Evolutionary conservation across 1,284 basidiomycete species (phyloP), one percentile per base, ranked within the genome.

Genomic region (Caloboletus inedulis): DNA sequence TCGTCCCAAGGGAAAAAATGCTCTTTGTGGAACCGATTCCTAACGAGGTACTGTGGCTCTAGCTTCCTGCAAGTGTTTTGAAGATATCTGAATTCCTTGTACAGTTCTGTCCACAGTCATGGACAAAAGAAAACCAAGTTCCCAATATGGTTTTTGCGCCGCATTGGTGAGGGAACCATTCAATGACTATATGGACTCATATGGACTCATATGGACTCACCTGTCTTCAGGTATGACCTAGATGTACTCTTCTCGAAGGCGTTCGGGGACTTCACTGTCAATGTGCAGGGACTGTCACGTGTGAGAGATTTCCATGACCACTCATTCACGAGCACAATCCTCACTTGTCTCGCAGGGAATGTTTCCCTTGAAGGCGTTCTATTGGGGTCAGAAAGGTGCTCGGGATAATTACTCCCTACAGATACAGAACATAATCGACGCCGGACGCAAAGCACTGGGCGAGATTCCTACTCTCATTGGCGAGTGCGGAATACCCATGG

Each of bases 401-500:
- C 77, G 89, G 49, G 79, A 89, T 29, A 98, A 98, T 66, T 97
- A 87, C 66, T 72, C 80, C 9, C 68, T 87, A 3, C 94, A 97
- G 62, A 86, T 97, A 40, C 74, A 77, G n/a, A 94, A 85, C 55
- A 80, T 96, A 41, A 82, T 91, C 4, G 75, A 87, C 45, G 76
- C 79, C 31, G 84, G 79, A 0, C 82, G 89, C 59, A 69, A 77
- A 31, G 75, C 80, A 4, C 75, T 96, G 0, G 90, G 89, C 25
- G 88, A 93, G 62, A 79, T 73, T 12, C 94, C 94, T 9, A 80
- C 92, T 33, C 72, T 96, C 8, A 82, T 98, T 57, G 94, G 94
- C 25, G 94, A 98, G 69, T 91, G 88, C 58, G 94, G 94, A 31
- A 78, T 96, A 35, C 94, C 94, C 0, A 94, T 97, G 85, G 94